A percentile compares a stretch with the other conserved stretches of the same genome.
These are phyloP conservation scores for Vigna mungo DNA, from an alignment of 306 rosid genomes.

Conservation along the genomic window DNA sequence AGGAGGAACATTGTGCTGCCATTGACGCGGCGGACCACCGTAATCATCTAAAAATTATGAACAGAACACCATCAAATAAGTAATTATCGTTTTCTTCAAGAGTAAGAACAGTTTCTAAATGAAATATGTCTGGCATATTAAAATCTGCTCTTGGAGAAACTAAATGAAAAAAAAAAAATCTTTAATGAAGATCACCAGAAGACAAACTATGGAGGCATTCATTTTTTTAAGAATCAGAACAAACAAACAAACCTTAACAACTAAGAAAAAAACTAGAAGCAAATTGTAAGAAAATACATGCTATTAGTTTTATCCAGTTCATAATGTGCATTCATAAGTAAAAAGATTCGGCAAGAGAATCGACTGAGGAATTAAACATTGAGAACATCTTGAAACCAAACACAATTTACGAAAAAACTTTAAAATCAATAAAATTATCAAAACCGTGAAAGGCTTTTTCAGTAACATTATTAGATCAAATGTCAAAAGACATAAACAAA, in stretches of 20 bases:
- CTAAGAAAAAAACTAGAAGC: slow-evolving; percentile 15
- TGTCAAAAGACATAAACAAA: not conserved
- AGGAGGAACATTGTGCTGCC: slow-evolving; percentile 80
- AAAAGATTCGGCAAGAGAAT: slow-evolving; percentile 1
- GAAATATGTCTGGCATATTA: not conserved
- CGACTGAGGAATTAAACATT: not conserved
- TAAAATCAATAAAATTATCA: not conserved
- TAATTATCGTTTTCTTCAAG: not conserved
- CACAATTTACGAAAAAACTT: not conserved
- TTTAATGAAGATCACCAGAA: not conserved
- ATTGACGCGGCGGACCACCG: slow-evolving; percentile 63
- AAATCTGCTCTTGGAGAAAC: not conserved
- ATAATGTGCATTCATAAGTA: not conserved
- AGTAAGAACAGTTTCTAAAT: not conserved
- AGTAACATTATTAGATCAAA: not conserved
- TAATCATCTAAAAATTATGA: slow-evolving; percentile 65
- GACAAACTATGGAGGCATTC: slow-evolving; percentile 2
- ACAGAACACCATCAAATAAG: not conserved
- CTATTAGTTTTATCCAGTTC: not conserved
- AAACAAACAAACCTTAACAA: slow-evolving; percentile 22
- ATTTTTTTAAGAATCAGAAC: not conserved
- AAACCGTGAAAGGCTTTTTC: not conserved
- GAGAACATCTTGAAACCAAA: not conserved
- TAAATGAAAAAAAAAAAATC: not conserved
- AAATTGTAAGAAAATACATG: not conserved